These are phyloP conservation scores for Colletotrichum theobromicola DNA, from an alignment of 2,329 filamentous ascomycete species.

Conservation along the genomic window DNA sequence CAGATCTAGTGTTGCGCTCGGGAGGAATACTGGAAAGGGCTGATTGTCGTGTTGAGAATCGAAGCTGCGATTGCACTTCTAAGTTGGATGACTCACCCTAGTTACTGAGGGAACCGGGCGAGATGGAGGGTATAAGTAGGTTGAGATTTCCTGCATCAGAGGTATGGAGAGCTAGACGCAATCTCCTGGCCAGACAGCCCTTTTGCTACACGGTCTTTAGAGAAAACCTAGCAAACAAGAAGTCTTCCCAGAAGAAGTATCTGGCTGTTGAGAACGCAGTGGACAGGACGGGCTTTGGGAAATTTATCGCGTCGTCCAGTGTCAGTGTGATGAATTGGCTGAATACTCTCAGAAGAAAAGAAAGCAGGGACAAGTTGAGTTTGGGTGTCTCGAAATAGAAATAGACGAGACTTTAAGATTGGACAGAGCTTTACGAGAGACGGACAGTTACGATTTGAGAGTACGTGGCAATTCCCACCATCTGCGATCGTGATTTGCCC, in stretches of 20 bases:
- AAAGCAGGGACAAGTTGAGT: accelerated
- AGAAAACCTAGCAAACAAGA: neutral
- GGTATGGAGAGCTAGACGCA: neutral
- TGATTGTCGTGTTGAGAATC: accelerated
- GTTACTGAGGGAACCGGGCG: neutral
- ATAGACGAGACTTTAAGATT: neutral
- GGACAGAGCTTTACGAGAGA: neutral
- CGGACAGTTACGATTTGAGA: accelerated
- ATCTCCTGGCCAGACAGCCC: no score
- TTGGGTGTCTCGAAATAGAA: neutral
- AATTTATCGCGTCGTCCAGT: accelerated
- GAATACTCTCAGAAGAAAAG: neutral
- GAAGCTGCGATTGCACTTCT: no score
- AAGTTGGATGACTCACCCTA: no score
- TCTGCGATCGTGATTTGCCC: neutral
- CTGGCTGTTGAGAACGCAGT: neutral
- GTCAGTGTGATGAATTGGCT: accelerated
- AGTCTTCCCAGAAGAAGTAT: neutral
- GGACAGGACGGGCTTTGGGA: accelerated
- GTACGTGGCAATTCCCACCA: neutral
- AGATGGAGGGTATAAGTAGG: neutral
- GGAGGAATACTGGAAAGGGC: no score
- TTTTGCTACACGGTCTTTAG: neutral
- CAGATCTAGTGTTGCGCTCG: no score
- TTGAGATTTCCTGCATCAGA: neutral